Evolutionary conservation across 2,329 filamentous ascomycete genomes (phyloP), one percentile per base, ranked within the genome.

Genomic region (Myriosclerotinia duriaeana): DNA sequence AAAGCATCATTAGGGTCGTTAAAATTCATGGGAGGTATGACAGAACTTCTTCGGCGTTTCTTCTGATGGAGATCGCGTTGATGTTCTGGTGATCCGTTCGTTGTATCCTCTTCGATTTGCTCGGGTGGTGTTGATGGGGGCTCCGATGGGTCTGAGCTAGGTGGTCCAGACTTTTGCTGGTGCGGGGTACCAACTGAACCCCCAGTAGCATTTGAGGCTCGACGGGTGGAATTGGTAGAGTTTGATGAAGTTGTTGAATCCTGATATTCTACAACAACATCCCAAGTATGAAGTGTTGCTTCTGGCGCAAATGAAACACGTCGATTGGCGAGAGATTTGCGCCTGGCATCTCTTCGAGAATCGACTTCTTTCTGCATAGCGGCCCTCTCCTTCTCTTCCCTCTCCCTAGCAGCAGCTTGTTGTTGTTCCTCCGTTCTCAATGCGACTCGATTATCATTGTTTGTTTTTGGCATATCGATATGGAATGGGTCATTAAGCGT

Each of bases 271-370:
- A 97, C 87, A 66, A 76, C 74, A 95, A 77, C 93, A 75, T 98
- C 93, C 84, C 96, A 98, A 0, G 95, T 99, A 77, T 99, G 95
- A 46, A 99, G 83, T 4, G 95, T 99, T 15, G 95, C 95, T 79
- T 99, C 95, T 1, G 95, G 95, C 5, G 95, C 95, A 78, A 99
- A 99, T 0, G 94, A 98, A 44, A 99, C 95, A 75, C 95, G 88
- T 74, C 95, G 88, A 77, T 95, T 96, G 58, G 94, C 93, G 66
- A 97, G 84, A 22, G 93, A 97, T 77, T 98, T 98, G 72, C 95
- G 86, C 70, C 95, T 89, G 54, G 92, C 93, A 77, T 96, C 95
- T 72, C 93, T 86, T 65, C 93, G 86, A 72, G 94, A 88, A 67
- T 85, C 79, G 59, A 87, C 82, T 56, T 86, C 85, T 71, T 85